Evolutionary conservation across 495 filamentous ascomycete species (phyloP), one percentile per base, ranked within the genome.

Genomic region (Talaromyces thailandensis): DNA sequence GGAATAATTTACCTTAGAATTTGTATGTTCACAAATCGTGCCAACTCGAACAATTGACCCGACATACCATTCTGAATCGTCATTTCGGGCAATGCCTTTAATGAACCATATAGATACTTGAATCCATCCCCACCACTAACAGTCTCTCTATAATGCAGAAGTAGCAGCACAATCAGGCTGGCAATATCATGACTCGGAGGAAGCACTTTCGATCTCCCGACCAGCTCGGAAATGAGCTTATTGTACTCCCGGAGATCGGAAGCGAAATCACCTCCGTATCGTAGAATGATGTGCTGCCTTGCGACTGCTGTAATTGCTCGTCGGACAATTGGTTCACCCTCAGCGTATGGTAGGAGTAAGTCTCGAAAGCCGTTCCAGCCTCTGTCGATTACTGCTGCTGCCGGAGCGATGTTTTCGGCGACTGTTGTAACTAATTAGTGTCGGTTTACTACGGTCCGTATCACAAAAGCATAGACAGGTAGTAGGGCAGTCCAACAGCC

Each of bases 321-420:
- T 3, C 56, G 16, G 2, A 67, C 63, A 6, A 63, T 25, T 9
- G 45, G 16, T 45, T 67, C 56, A 11, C 48, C 25, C 21, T 51
- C 25, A 16, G 65, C 63, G 37, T 63, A 23, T 0, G 65, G 65
- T 6, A 67, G 60, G 37, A 65, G 60, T 23, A 65, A 28, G 25
- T 43, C 48, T 28, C 65, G 65, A 29, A 56, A 67, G 18, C 65
- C 65, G 25, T 67, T 67, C 60, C 56, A 56, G 9, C 28, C 11
- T 37, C 55, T 61, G 56, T 67, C 63, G 52, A 67, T 65, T 6
- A 61, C 60, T 16, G 64, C 60, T 60, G 64, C 64, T 21, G 61
- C 35, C 3, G 63, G 63, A 7, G 65, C 65, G 24, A 67, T 65
- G 18, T 62, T 18, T 48, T 18, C 6, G 3, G 43, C 43, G 11